Evolutionary conservation across 371 early-diverging fungal species (phyloP).

Genomic region (Chytridiales sp.): DNA sequence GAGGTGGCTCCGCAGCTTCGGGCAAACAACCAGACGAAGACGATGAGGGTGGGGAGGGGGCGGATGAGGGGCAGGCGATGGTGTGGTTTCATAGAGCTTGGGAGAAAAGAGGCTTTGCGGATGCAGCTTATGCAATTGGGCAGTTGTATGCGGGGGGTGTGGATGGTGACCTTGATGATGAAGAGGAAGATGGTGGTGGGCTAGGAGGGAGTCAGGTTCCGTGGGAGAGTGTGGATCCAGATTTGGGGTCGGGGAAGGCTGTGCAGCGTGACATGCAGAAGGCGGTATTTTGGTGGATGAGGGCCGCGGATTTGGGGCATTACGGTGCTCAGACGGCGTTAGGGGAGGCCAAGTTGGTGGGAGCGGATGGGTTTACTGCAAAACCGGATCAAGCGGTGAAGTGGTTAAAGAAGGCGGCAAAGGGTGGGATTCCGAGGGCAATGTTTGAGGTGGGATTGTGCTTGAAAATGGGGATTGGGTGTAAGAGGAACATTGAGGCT

Average conservation of each 20-base stretch:
- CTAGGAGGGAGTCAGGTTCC: not conserved
- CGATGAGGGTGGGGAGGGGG: too few species aligned
- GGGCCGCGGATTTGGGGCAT: conserved; percentile 2
- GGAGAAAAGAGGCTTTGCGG: conserved; percentile 11
- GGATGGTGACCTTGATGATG: conserved; percentile 9
- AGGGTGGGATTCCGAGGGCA: not conserved
- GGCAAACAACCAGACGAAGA: too few species aligned
- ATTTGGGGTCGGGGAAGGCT: not conserved
- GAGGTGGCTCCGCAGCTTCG: too few species aligned
- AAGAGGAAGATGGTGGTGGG: not conserved
- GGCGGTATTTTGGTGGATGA: not conserved
- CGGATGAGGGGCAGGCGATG: conserved; percentile 17
- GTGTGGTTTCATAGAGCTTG: not conserved
- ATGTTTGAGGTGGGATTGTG: conserved; percentile 5
- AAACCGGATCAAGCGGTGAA: not conserved
- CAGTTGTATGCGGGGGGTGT: not conserved
- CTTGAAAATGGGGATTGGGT: not conserved
- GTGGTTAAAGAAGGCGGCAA: not conserved
- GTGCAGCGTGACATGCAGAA: not conserved
- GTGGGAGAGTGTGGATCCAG: conserved; percentile 13
- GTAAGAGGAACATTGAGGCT: not conserved
- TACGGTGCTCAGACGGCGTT: conserved; percentile 1
- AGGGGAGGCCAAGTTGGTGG: conserved; percentile 3
- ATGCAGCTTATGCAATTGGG: conserved; percentile 6
- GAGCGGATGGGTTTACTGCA: not conserved